These are phyloP conservation scores for Phlebiopsis gigantea DNA, from an alignment of 768 basidiomycete species.

Conservation along the genomic window DNA sequence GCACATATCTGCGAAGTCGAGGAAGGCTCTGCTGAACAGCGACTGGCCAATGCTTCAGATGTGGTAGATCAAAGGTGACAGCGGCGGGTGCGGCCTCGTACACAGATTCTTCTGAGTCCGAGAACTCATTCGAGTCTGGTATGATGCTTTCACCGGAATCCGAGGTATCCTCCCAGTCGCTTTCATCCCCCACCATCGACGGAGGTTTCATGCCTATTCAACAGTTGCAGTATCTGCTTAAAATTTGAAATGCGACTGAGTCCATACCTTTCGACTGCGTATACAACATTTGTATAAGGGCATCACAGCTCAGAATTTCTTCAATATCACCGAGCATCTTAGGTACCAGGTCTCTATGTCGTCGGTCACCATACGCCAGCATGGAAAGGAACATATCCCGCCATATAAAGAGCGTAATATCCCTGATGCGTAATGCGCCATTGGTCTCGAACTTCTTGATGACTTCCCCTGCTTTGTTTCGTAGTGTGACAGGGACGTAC, in stretches of 20 bases:
- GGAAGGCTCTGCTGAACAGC: conserved; percentile 22
- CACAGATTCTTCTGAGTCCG: conserved; percentile 7
- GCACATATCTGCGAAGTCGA: conserved; percentile 28
- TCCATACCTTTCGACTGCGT: conserved; percentile 42
- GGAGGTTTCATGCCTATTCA: conserved; percentile 23
- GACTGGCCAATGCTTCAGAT: conserved; percentile 49
- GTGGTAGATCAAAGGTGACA: conserved; percentile 24
- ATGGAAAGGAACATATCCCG: conserved; percentile 60
- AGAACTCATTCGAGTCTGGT: conserved; percentile 13
- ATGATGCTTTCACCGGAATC: conserved; percentile 17
- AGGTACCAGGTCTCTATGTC: conserved; percentile 31
- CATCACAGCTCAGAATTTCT: conserved; percentile 40
- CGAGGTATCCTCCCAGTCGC: conserved; percentile 29
- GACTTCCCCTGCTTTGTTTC: conserved; percentile 34
- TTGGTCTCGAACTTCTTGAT: conserved; percentile 45
- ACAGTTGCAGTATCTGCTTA: background rate
- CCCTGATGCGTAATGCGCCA: conserved; percentile 43
- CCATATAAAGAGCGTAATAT: conserved; percentile 59
- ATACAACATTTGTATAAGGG: conserved; percentile 46
- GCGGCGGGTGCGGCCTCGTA: conserved; percentile 18
- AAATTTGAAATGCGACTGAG: conserved; percentile 10
- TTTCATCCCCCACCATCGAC: conserved; percentile 27
- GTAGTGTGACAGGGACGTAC: conserved; percentile 42
- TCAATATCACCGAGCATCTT: conserved; percentile 61
- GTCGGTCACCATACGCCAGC: conserved; percentile 33